These are phyloP conservation scores for Capronia epimyces DNA, from an alignment of 2,329 filamentous ascomycete genomes.

Conservation along the genomic window DNA sequence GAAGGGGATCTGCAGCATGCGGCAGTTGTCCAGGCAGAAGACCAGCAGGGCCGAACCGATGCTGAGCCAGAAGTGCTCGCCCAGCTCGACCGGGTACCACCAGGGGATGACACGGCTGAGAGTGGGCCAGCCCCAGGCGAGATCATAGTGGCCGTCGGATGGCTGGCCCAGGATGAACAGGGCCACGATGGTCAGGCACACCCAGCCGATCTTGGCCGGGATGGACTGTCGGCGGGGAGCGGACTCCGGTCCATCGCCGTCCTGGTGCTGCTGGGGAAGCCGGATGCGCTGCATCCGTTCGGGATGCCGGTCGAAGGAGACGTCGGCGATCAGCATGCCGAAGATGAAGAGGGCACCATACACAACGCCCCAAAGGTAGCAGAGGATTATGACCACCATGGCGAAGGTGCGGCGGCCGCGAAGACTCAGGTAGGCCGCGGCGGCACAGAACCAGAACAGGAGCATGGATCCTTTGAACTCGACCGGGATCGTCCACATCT, in stretches of 20 bases:
- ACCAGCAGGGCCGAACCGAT: slow-evolving; percentile 41
- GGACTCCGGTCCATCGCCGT: neutral
- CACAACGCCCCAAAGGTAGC: slow-evolving; percentile 16
- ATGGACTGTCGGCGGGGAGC: neutral
- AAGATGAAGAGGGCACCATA: slow-evolving; percentile 16
- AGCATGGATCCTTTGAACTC: slow-evolving; percentile 41
- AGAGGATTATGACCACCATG: slow-evolving; percentile 6
- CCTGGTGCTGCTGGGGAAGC: slow-evolving; percentile 8
- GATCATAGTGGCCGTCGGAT: slow-evolving; percentile 1
- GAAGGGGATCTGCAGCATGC: slow-evolving; percentile 41
- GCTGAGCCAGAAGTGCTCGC: slow-evolving; percentile 36
- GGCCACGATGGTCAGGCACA: slow-evolving; percentile 4
- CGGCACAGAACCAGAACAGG: slow-evolving; percentile 19
- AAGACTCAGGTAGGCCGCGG: slow-evolving; percentile 8
- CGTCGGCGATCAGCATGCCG: slow-evolving; percentile 18
- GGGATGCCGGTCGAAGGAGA: slow-evolving; percentile 14
- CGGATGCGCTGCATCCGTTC: slow-evolving; percentile 10
- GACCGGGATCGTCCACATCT: slow-evolving; percentile 43
- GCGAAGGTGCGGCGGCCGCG: slow-evolving; percentile 7
- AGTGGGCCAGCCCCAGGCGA: slow-evolving; percentile 4
- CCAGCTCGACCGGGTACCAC: slow-evolving; percentile 7
- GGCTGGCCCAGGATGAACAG: slow-evolving; percentile 13
- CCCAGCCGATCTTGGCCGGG: slow-evolving; percentile 4
- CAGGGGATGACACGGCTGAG: slow-evolving; percentile 10
- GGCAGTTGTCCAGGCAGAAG: slow-evolving; percentile 39